phyloP scores from a whole-genome alignment of 2,329 filamentous ascomycete species.

The Fusarium circinatum region DNA sequence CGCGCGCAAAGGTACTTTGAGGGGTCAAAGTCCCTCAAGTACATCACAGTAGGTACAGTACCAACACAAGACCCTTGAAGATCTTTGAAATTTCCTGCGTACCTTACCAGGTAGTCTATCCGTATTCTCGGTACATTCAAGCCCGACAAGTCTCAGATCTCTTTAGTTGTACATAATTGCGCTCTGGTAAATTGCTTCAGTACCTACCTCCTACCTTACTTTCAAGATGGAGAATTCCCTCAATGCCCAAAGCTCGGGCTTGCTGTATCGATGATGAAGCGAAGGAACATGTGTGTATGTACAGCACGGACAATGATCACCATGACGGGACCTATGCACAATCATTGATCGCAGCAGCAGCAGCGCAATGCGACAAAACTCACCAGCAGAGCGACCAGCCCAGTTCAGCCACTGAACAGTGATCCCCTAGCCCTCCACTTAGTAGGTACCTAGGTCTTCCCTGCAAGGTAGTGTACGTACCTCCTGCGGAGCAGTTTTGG shows the following conservation, averaged over 20 bases:
- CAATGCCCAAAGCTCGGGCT: not conserved
- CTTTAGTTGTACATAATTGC: not conserved
- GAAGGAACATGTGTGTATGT: not conserved
- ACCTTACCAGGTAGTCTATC: not conserved
- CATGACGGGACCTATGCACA: conserved; percentile 14
- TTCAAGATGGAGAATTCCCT: not conserved
- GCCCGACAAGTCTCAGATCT: conserved; percentile 11
- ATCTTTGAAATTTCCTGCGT: not conserved
- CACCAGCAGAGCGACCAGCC: not conserved
- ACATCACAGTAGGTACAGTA: not conserved
- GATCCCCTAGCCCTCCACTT: not conserved
- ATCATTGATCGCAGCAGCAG: conserved; percentile 8
- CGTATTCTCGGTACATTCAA: conserved; percentile 8
- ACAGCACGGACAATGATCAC: conserved; percentile 36
- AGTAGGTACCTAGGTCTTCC: not conserved
- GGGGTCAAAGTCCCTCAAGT: conserved; percentile 17
- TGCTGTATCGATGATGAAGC: conserved; percentile 2
- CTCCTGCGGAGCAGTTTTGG: conserved; percentile 8
- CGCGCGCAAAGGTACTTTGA: too few relatives aligned
- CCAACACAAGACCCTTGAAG: conserved; percentile 1
- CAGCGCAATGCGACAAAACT: not conserved
- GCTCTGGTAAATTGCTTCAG: not conserved
- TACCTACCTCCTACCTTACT: not conserved
- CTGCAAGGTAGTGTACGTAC: not conserved
- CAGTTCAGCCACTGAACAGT: conserved; percentile 2